Conservation (phyloP, 1,284 basidiomycete species). For the Malassezia psittaci region DNA sequence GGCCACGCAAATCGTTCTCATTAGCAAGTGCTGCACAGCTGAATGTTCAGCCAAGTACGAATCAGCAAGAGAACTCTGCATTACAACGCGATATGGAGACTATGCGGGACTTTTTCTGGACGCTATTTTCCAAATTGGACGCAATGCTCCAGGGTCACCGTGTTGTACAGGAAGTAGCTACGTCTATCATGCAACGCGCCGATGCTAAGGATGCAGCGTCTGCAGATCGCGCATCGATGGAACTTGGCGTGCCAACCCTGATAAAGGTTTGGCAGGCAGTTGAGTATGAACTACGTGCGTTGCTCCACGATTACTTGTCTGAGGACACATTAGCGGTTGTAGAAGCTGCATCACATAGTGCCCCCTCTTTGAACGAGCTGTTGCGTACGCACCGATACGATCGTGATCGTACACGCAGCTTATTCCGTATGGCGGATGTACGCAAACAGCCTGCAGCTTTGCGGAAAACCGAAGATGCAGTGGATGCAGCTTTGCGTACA, state of each 20-base stretch:
- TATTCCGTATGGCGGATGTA: slow-evolving; percentile 76
- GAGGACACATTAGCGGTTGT: slow-evolving; percentile 71
- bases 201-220: slow-evolving; percentile 21
- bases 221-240: slow-evolving; percentile 11
- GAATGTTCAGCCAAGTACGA: slow-evolving; percentile 14
- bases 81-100: slow-evolving; percentile 40
- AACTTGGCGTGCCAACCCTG: slow-evolving; percentile 48
- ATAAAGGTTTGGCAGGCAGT: slow-evolving; percentile 84
- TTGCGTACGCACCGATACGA: slow-evolving; percentile 50
- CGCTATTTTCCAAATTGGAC: slow-evolving; percentile 87
- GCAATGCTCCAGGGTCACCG: slow-evolving; percentile 88
- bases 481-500: slow-evolving; percentile 71
- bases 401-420: slow-evolving; percentile 41
- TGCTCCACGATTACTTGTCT: slow-evolving; percentile 83
- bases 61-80: slow-evolving; percentile 24
- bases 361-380: slow-evolving; percentile 86
- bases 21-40: slow-evolving; percentile 6
- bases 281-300: slow-evolving; percentile 66
- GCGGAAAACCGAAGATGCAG: slow-evolving; percentile 72
- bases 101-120: slow-evolving; percentile 84
- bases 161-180: slow-evolving; percentile 72
- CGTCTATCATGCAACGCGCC: slow-evolving; percentile 25
- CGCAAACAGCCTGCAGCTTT: slow-evolving; percentile 52
- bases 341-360: slow-evolving; percentile 61
- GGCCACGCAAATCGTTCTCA: slow-evolving; percentile 23